Evolutionary conservation across 345 rosid genomes (phyloP), one percentile per base, ranked within the genome.

Genomic region (Aquilaria malaccensis): DNA sequence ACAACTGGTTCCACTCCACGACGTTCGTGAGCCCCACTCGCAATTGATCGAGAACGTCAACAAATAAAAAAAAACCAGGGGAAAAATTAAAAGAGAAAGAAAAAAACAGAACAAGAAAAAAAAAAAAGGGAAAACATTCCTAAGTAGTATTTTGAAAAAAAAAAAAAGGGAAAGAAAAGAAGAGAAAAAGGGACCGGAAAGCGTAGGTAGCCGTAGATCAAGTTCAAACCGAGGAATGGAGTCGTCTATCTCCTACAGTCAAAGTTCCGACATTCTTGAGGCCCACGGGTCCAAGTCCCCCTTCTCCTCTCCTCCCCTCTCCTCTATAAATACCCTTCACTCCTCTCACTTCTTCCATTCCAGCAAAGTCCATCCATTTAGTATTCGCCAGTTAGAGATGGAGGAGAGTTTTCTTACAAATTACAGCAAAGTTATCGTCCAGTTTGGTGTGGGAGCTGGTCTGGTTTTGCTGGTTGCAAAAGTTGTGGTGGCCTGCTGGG

Each of bases 401-500:
- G 13, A 62, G 53, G 55, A 9, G 77, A 54, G 52, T 14, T 76
- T 53, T 37, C 67, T 58, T 51, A 47, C 22, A 47, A 10, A 46
- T 30, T 73, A 13, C 63, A 10, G 55, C 61, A 50, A 53, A 60
- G 48, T 56, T 51, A 65, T 58, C 11, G 14, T 22, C 22, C 33
- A 64, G 45, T 41, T 33, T 63, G 1, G 50, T 52, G 22, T 22
- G 22, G 22, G 22, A 22, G 22, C 22, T 22, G 30, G 80, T 54
- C 52, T 81, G 3, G 65, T 71, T 30, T 32, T 70, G 45, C 5
- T 37, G 43, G 43, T 9, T 69, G 72, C 58, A 70, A 63, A 84
- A 59, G 64, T 65, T 84, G 32, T 11, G 82, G n/a, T 81, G 30
- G 67, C 75, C 50, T 90, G 81, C 69, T 85, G 96, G 95, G 65